A percentile compares a stretch with the other conserved stretches of the same genome.
Evolutionary conservation across 1,284 basidiomycete species (phyloP).

Genomic region (Ceratobasidium sp.): DNA sequence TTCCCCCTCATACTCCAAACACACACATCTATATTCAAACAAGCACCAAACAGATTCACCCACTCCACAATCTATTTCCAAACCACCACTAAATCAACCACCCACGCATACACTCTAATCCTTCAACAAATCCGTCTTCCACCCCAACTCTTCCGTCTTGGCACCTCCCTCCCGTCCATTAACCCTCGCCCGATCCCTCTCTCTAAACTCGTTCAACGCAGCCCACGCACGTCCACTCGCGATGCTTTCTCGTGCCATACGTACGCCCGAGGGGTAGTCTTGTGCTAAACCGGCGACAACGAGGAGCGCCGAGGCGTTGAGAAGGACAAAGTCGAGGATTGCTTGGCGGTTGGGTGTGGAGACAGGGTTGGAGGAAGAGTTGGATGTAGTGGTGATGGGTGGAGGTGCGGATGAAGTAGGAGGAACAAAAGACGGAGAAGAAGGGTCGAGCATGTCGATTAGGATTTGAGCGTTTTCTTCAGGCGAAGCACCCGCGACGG

Average conservation of each 20-base stretch:
- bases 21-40: too few species aligned
- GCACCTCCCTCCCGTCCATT: conserved; percentile 34
- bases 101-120: conserved; percentile 15
- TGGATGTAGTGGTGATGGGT: conserved; percentile 3
- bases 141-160: conserved; percentile 34
- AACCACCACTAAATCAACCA: background rate
- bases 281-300: conserved; percentile 80
- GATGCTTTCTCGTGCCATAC: conserved; percentile 79
- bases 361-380: conserved; percentile 49
- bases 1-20: too few species aligned
- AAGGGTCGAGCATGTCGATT: conserved; percentile 64
- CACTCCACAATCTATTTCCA: background rate
- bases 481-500: conserved; percentile 80
- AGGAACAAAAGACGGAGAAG: conserved; percentile 59
- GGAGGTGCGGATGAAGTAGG: background rate
- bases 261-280: conserved; percentile 79
- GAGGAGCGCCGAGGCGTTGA: conserved; percentile 87
- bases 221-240: conserved; percentile 79
- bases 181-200: conserved; percentile 13
- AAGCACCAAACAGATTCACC: too few species aligned
- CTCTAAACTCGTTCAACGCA: conserved; percentile 69
- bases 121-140: conserved; percentile 38
- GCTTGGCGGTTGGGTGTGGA: conserved; percentile 61
- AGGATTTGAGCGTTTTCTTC: conserved; percentile 80
- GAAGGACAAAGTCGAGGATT: conserved; percentile 83